phyloP scores from a whole-genome alignment of 345 rosid genomes.

The Eutrema heterophyllum region DNA sequence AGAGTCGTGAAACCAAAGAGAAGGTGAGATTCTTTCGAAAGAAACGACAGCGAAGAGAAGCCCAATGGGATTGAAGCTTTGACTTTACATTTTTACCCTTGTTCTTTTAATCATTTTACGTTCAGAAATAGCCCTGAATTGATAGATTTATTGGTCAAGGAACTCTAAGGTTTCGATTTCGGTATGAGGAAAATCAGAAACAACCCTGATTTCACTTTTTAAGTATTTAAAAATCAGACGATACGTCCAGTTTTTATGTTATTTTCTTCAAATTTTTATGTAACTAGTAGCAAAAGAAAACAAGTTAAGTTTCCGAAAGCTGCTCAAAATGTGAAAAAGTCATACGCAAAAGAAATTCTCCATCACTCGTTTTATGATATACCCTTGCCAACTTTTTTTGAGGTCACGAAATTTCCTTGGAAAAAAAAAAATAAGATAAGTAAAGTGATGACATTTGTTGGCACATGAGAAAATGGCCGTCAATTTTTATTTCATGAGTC shows the following conservation, averaged over 20 bases:
- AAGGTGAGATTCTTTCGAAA: conserved; percentile 6
- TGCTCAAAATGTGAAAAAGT: not conserved
- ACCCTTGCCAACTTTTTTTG: not conserved
- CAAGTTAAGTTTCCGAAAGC: not conserved
- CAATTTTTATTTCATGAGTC: not conserved
- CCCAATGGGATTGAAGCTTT: conserved; percentile 1
- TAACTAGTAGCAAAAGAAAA: not conserved
- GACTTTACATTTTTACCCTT: not conserved
- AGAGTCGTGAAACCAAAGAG: not conserved
- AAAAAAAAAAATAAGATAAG: not conserved
- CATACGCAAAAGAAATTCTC: not conserved
- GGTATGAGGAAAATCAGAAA: not conserved
- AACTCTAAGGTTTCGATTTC: not conserved
- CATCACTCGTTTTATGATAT: not conserved
- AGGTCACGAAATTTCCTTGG: not conserved
- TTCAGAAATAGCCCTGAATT: not conserved
- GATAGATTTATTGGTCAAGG: not conserved
- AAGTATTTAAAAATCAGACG: not conserved
- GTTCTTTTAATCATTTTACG: not conserved
- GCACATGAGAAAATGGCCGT: not conserved
- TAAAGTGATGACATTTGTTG: not conserved
- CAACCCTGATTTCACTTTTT: not conserved
- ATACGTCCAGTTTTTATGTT: not conserved
- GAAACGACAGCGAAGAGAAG: conserved; percentile 12
- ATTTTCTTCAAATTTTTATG: not conserved